A percentile compares a stretch with the other conserved stretches of the same genome.
These are phyloP conservation scores for Phlebopus sp. DNA, from an alignment of 1,284 basidiomycete species.

Conservation along the genomic window DNA sequence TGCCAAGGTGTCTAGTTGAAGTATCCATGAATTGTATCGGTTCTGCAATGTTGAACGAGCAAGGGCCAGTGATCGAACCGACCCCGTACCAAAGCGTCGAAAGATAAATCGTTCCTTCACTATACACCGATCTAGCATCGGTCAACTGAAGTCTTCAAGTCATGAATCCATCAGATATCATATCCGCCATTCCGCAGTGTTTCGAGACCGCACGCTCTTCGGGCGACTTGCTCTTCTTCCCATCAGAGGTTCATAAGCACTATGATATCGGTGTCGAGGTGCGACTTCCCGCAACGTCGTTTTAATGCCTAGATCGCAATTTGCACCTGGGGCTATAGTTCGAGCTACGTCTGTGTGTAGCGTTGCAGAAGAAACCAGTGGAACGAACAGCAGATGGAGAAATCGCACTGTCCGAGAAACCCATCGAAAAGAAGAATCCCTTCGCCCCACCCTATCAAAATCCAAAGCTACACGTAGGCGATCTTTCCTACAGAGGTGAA, in stretches of 20 bases:
- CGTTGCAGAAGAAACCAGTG: constrained; percentile 72
- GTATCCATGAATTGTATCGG: too few relatives aligned
- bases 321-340: constrained; percentile 49
- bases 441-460: constrained; percentile 77
- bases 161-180: constrained; percentile 46
- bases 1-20: too few relatives aligned
- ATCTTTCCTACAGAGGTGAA: constrained; percentile 53
- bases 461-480: constrained; percentile 68
- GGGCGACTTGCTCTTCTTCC: constrained; percentile 76
- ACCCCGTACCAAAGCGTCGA: too few relatives aligned
- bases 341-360: constrained; percentile 78
- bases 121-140: too few relatives aligned
- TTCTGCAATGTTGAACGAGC: too few relatives aligned
- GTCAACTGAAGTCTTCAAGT: neutral
- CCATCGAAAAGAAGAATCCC: constrained; percentile 53
- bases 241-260: constrained; percentile 62
- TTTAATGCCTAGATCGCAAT: neutral
- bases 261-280: constrained; percentile 65
- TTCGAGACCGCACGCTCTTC: constrained; percentile 63
- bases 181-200: constrained; percentile 53
- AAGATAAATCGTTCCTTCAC: too few relatives aligned
- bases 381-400: constrained; percentile 43
- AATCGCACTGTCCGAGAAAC: constrained; percentile 23
- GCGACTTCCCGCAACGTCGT: constrained; percentile 15
- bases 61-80: too few relatives aligned